These are phyloP conservation scores for Grigorovia transvaalensis DNA, from an alignment of 805 yeast genomes.

Conservation along the genomic window DNA sequence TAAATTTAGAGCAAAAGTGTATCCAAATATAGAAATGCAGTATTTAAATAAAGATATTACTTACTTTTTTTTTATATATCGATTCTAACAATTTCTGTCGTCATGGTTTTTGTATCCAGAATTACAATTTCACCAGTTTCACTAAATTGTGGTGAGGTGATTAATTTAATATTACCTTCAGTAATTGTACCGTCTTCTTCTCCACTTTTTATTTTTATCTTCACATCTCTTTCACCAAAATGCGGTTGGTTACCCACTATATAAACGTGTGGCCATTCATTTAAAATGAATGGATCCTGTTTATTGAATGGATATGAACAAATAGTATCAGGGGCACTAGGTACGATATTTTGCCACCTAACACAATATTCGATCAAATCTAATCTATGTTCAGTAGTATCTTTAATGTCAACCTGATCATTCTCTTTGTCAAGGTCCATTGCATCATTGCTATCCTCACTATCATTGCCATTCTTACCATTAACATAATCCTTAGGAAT, in stretches of 20 bases:
- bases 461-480: conserved; percentile 21
- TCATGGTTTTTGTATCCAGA: conserved; percentile 47
- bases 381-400: conserved; percentile 30
- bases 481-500: conserved; percentile 27
- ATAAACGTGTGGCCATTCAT: conserved; percentile 76
- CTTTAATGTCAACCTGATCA: conserved; percentile 1
- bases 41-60: not conserved
- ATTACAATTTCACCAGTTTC: conserved; percentile 55
- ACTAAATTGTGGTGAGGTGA: conserved; percentile 63
- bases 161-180: conserved; percentile 33
- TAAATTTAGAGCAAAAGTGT: too few relatives aligned
- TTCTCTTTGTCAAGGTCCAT: not conserved
- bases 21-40: not conserved
- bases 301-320: conserved; percentile 77
- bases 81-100: conserved; percentile 39
- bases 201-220: conserved; percentile 3
- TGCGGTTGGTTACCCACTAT: conserved; percentile 75
- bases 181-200: not conserved
- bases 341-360: conserved; percentile 78
- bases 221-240: conserved; percentile 39
- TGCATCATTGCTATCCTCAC: conserved; percentile 15
- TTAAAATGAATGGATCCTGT: conserved; percentile 71
- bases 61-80: conserved; percentile 7
- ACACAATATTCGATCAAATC: conserved; percentile 58
- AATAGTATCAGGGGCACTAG: conserved; percentile 93